Conservation (phyloP, 2,329 filamentous ascomycete species). For the Rhexocercosporidium sp. region DNA sequence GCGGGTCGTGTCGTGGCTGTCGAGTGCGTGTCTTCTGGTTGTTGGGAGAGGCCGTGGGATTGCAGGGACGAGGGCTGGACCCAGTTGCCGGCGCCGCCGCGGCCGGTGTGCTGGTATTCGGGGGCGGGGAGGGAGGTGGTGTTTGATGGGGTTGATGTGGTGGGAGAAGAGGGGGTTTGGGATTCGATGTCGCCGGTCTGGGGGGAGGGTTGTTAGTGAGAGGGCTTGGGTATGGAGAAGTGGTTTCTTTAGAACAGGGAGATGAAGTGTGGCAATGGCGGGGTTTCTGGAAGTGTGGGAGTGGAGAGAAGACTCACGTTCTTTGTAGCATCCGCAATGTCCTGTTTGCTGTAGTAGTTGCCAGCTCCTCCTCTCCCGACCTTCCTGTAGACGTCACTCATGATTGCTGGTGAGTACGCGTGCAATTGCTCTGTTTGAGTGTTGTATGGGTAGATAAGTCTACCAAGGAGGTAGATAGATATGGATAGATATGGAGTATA, state of each 20-base stretch:
- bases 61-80: slow-evolving; percentile 38
- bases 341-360: slow-evolving; percentile 62
- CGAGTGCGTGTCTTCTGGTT: slow-evolving; percentile 16
- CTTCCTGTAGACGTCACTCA: slow-evolving; percentile 46
- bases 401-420: slow-evolving; percentile 13
- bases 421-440: too few relatives aligned
- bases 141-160: slow-evolving; percentile 14
- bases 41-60: slow-evolving; percentile 26
- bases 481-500: background rate
- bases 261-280: background rate
- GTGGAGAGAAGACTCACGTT: slow-evolving; percentile 6
- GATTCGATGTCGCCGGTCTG: slow-evolving; percentile 16
- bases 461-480: too few relatives aligned
- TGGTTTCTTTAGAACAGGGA: background rate
- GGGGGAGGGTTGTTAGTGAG: background rate
- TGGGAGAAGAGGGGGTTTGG: slow-evolving; percentile 31
- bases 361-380: slow-evolving; percentile 67
- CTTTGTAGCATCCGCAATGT: slow-evolving; percentile 52
- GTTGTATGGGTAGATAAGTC: too few relatives aligned
- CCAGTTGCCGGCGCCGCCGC: slow-evolving; percentile 69
- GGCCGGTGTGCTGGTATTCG: slow-evolving; percentile 51
- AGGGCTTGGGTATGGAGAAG: background rate
- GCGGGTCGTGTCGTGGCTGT: slow-evolving; percentile 3
- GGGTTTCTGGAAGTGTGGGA: background rate
- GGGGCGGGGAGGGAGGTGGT: slow-evolving; percentile 38